These are phyloP conservation scores for Phytophthora niederhauseri DNA, from an alignment of 352 stramenopile genomes.

Conservation along the genomic window DNA sequence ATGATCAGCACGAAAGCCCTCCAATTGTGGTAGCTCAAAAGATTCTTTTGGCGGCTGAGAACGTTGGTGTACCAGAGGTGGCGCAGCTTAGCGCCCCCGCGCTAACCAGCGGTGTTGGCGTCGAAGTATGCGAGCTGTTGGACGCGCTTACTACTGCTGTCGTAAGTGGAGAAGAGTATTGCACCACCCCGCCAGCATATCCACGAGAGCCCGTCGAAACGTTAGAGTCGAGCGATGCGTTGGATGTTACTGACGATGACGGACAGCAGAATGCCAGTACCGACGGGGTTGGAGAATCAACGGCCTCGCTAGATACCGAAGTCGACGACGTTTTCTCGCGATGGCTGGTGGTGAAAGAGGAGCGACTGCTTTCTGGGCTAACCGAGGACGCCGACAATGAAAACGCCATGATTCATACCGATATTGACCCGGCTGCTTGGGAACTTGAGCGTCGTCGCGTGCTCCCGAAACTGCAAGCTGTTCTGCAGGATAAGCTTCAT, in stretches of 20 bases:
- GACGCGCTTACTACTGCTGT: conserved; percentile 50
- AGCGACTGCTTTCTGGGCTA: conserved; percentile 8
- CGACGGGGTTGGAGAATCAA: conserved; percentile 38
- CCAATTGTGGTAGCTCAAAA: conserved; percentile 46
- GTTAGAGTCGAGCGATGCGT: conserved; percentile 44
- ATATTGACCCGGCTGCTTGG: conserved; percentile 49
- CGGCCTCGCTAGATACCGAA: conserved; percentile 27
- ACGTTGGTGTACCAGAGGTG: conserved; percentile 40
- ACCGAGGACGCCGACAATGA: conserved; percentile 14
- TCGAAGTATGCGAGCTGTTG: conserved; percentile 63
- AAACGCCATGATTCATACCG: conserved; percentile 46
- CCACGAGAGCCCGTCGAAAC: conserved; percentile 49
- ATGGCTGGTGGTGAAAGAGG: conserved; percentile 55
- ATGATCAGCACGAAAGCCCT: conserved; percentile 16
- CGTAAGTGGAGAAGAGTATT: conserved; percentile 27
- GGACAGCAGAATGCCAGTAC: conserved; percentile 17
- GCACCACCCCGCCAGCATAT: conserved; percentile 36
- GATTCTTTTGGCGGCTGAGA: conserved; percentile 60
- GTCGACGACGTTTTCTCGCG: conserved; percentile 43
- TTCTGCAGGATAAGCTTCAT: conserved; percentile 30
- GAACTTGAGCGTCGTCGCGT: conserved; percentile 42
- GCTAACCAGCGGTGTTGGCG: conserved; percentile 46
- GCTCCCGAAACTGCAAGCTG: conserved; percentile 42
- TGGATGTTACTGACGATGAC: conserved; percentile 53
- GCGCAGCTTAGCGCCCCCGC: conserved; percentile 45